Base-by-base conservation (phyloP, 2,329 filamentous ascomycete genomes). In the Biscogniauxia marginata region DNA sequence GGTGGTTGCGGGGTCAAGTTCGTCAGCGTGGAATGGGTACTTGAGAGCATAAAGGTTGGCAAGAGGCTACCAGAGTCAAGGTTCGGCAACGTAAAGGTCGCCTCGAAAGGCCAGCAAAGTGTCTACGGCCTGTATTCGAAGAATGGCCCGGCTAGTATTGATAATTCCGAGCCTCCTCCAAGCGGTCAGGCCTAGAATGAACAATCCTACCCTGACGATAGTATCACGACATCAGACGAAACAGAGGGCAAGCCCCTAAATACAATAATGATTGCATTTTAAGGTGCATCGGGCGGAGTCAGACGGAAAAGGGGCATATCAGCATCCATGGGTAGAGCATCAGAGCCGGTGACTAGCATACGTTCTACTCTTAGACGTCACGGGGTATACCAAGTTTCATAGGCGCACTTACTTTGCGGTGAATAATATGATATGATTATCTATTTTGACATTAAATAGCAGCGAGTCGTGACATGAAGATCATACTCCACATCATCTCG, bases 1-100 rank as follows among this genome's bases (percentile, higher is more conserved):
- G 80, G 87, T 20, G 90, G 90, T 9, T 85, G 84, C 60, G 84
- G 83, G 22, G 80, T 96, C 51, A 93, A 87, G 74, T 93, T 89
- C 71, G 88, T 97, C 53, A 84, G 81, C 51, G 90, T 87, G 22
- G 88, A 96, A 65, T 97, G 92, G 90, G 84, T 90, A 5, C 74
- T 96, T n/a, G 90, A 96, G 69, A 93, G 91, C 70, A 80, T 96
- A 63, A 89, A 88, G 63, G 85, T 82, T 1, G 88, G 87, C 3
- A 90, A 84, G 70, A 80, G 92, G 54, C 77, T 96, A 45, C 80
- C 89, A 0, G 93, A 97, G 74, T 82, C 86, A 23, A 79, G 83
- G 52, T 96, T 93, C 69, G 79, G 84, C 30, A 82, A 79, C 46
- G 70, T 89, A 62, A 85, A 83, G 63, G 71, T 89, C 50, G 86